Conservation (phyloP, 2,329 filamentous ascomycete species). For the Harringtonia lauricola region DNA sequence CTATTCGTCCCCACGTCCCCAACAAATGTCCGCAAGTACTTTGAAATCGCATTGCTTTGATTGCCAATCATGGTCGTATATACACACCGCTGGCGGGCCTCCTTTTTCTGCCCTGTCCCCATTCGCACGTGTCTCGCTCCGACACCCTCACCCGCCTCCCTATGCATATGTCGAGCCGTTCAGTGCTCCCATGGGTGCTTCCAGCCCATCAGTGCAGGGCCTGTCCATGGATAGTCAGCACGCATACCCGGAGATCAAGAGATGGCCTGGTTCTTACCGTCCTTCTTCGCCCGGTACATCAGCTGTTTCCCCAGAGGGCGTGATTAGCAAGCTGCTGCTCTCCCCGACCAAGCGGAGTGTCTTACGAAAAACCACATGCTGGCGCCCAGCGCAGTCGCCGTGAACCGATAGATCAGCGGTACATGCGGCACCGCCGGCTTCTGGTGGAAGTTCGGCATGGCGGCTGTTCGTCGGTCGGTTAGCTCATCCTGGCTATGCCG, state of each 20-base stretch:
- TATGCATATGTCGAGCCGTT: slow-evolving; percentile 16
- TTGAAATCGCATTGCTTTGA: too few relatives aligned
- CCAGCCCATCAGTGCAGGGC: slow-evolving; percentile 74
- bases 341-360: not conserved
- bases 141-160: not conserved
- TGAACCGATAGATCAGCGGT: slow-evolving; percentile 63
- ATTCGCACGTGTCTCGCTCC: too few relatives aligned
- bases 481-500: too few relatives aligned
- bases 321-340: slow-evolving; percentile 4
- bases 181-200: slow-evolving; percentile 97
- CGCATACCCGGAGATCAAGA: not conserved
- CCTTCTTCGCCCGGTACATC: slow-evolving; percentile 94
- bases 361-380: slow-evolving; percentile 98
- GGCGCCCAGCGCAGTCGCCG: slow-evolving; percentile 77
- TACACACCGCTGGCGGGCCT: too few relatives aligned
- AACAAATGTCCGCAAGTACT: too few relatives aligned
- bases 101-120: too few relatives aligned
- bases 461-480: not conserved
- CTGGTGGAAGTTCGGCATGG: slow-evolving; percentile 13
- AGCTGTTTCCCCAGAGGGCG: slow-evolving; percentile 40
- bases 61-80: too few relatives aligned
- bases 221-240: slow-evolving; percentile 24
- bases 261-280: slow-evolving; percentile 43
- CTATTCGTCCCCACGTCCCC: too few relatives aligned
- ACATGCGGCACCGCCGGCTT: slow-evolving; percentile 30